phyloP scores from a whole-genome alignment of 768 basidiomycete genomes.

The Hericium coralloides region DNA sequence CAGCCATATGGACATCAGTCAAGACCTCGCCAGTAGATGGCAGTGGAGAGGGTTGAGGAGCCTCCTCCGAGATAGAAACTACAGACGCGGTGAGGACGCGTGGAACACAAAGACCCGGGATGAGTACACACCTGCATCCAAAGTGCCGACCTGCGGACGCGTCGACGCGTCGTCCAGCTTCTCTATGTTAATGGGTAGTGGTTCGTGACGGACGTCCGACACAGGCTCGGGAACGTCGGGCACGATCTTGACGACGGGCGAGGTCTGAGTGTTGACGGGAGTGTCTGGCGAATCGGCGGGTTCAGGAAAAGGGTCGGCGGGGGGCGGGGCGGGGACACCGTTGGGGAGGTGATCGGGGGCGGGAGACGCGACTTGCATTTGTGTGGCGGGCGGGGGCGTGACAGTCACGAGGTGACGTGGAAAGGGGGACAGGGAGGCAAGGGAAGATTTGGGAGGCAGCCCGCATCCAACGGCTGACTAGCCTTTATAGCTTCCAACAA shows the following conservation, averaged over 20 bases:
- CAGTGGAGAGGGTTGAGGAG: conserved; percentile 23
- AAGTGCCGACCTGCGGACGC: conserved; percentile 34
- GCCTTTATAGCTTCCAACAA: conserved; percentile 74
- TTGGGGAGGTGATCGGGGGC: conserved; percentile 9
- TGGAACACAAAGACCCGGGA: conserved; percentile 9
- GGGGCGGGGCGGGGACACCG: conserved; percentile 5
- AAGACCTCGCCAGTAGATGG: conserved; percentile 35
- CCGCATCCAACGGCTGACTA: conserved; percentile 49
- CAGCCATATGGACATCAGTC: conserved; percentile 54
- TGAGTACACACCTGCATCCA: conserved; percentile 39
- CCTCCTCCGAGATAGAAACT: conserved; percentile 2
- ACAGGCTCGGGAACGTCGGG: conserved; percentile 54
- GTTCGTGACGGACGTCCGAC: conserved; percentile 60
- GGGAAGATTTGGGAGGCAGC: conserved; percentile 67
- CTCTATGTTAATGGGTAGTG: conserved; percentile 40
- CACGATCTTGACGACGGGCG: conserved; percentile 53
- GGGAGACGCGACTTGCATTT: no score
- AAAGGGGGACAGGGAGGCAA: conserved; percentile 30
- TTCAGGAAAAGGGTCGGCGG: conserved; percentile 8
- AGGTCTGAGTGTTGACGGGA: conserved; percentile 42
- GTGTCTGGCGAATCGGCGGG: conserved; percentile 48
- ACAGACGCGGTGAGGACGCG: conserved; percentile 8
- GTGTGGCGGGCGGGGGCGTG: conserved; percentile 61
- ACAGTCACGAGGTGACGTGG: conserved; percentile 50
- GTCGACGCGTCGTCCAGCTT: conserved; percentile 33